Evolutionary conservation across 371 early-diverging fungal genomes (phyloP), one percentile per base, ranked within the genome.

Genomic region (Entomophthora muscae): DNA sequence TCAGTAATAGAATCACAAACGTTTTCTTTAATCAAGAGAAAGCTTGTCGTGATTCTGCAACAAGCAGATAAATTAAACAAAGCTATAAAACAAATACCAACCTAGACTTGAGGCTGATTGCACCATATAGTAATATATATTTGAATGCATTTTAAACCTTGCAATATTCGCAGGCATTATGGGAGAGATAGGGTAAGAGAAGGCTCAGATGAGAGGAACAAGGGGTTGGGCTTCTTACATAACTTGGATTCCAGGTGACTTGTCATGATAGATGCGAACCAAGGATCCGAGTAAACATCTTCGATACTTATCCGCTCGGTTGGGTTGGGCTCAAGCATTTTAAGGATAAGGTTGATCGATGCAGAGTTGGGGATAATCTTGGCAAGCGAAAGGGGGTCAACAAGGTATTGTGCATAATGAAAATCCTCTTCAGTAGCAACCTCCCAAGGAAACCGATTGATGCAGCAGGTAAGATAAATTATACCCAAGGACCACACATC

Each of bases 401-500:
- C 52, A 32, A 61, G 42, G 24, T 61, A 61, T 24, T 61, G 31
- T 22, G 63, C 29, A 29, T 62, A 62, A 52, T 33, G 7, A 26
- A 17, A 53, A 27, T 62, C 62, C 29, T 51, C 51, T 10, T 31
- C 42, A 1, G 32, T 59, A 23, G 65, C 60, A 12, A 42, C 32
- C 27, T 42, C 59, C 89, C 89, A 88, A 13, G 87, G 87, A 68
- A 88, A 88, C 52, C 84, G 78, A 23, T 79, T 78, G 30, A 83
- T 73, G 57, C 78, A 78, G 83, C 85, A 83, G 64, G 85, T 83
- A 62, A 86, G 71, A 71, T 82, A 85, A 64, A 88, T 83, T 53
- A 88, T 84, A n/a, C 83, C 89, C 60, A 83, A 71, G 30, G 85
- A 85, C 89, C 89, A 88, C 32, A 84, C 67, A 70, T 88, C 89